These are phyloP conservation scores for Shiraia bambusicola DNA, from an alignment of 2,329 filamentous ascomycete species.

Conservation along the genomic window DNA sequence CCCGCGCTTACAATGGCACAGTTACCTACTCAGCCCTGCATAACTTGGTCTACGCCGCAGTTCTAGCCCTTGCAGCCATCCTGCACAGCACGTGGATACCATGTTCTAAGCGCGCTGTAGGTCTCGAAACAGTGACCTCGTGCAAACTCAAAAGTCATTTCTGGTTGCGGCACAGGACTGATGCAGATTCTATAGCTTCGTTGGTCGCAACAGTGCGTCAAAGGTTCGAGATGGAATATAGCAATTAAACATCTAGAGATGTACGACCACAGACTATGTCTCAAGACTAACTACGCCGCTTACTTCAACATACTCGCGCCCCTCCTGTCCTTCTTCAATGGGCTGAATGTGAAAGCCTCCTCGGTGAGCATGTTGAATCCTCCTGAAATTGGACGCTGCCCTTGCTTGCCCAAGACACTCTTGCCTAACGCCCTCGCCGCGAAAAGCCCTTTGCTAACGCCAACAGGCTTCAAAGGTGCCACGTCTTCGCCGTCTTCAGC, in stretches of 20 bases:
- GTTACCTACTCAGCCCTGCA: slow-evolving; percentile 1
- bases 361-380: slow-evolving; percentile 41
- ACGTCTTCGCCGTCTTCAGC: slow-evolving; percentile 35
- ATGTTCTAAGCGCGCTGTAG: slow-evolving; percentile 1
- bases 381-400: slow-evolving; percentile 32
- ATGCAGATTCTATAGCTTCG: neutral
- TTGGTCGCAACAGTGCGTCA: neutral
- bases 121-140: neutral
- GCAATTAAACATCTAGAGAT: neutral
- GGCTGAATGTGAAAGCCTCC: slow-evolving; percentile 44
- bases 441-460: slow-evolving; percentile 40
- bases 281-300: too few species aligned
- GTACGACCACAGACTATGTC: neutral
- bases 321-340: slow-evolving; percentile 45
- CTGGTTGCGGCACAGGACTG: neutral
- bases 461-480: slow-evolving; percentile 34
- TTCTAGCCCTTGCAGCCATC: neutral
- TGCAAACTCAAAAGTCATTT: neutral
- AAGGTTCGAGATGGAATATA: too few species aligned
- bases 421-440: slow-evolving; percentile 42
- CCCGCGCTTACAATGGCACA: slow-evolving; percentile 1
- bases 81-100: slow-evolving; percentile 3
- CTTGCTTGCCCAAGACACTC: slow-evolving; percentile 32
- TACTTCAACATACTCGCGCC: slow-evolving; percentile 31
- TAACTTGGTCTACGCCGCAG: slow-evolving; percentile 4